These are phyloP conservation scores for Polysphondylium violaceum DNA, from an alignment of 78 protist genomes.

Conservation along the genomic window DNA sequence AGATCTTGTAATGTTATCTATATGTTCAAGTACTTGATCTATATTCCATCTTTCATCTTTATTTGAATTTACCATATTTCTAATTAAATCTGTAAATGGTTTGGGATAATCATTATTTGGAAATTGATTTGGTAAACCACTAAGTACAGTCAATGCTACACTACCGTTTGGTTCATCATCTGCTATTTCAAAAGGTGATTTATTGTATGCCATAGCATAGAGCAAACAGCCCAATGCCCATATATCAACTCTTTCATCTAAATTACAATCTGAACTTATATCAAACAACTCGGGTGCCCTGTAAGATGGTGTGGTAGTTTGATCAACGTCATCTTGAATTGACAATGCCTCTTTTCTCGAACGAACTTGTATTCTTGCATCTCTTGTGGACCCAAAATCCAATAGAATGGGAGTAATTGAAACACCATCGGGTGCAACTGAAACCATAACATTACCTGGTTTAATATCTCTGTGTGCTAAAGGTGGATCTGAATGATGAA, in stretches of 20 bases:
- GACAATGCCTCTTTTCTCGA: constrained; percentile 68
- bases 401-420: constrained; percentile 4
- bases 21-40: constrained; percentile 6
- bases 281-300: constrained; percentile 78
- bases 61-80: constrained; percentile 6
- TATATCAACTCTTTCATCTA: constrained; percentile 77
- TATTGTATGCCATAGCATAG: constrained; percentile 71
- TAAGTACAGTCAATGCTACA: constrained; percentile 43
- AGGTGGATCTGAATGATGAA: constrained; percentile 44
- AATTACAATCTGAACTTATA: constrained; percentile 18
- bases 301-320: constrained; percentile 74
- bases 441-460: constrained; percentile 55
- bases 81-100: constrained; percentile 6
- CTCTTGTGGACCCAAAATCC: constrained; percentile 72
- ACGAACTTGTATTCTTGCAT: constrained; percentile 30
- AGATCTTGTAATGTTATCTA: neutral
- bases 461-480: constrained; percentile 75
- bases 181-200: constrained; percentile 67
- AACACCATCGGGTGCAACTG: neutral
- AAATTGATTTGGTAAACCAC: constrained; percentile 17
- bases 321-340: constrained; percentile 59
- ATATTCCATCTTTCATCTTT: constrained; percentile 2
- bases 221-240: constrained; percentile 82
- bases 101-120: constrained; percentile 18
- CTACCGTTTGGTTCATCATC: constrained; percentile 14